Evolutionary conservation across 1,139 yeast genomes (phyloP), one percentile per base, ranked within the genome.

Genomic region (Yamadazyma oceani): DNA sequence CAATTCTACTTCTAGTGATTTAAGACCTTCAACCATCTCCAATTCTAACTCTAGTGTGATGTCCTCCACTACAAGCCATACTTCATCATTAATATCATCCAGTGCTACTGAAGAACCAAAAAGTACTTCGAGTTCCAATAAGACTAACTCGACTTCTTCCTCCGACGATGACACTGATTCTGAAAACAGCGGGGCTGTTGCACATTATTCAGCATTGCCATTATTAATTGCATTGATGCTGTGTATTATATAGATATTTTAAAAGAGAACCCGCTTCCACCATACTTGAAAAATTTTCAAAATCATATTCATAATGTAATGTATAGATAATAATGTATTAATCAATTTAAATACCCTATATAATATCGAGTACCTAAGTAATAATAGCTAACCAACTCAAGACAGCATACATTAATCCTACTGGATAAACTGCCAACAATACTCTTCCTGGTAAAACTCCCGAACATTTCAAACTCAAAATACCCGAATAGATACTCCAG

Each of bases 381-480:
- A 85, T 81, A 13, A 86, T 84, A 45, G 84, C 82, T 34, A 86
- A 65, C 95, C 95, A 86, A 21, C 89, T 81, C 41, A 86, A 68
- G 3, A 84, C 75, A 2, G 82, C 75, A 56, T 82, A 87, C 56
- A 85, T 80, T 43, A 87, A 68, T 2, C 79, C 83, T n/a, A 87
- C 82, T 0, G 95, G 96, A 53, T 83, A 86, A 10, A 84, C 72
- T 12, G 95, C 94, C 45, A 87, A 65, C 32, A 83, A 69, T 2
- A 85, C 79, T 44, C 94, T 68, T 13, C 85, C 83, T 9, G 81
- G 83, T 24, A 77, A 62, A 2, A 83, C 87, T 1, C 90, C 89
- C 15, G 84, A 78, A 45, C 81, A 78, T 51, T 78, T 77, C 43
- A 84, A 69, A 33, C 85, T 82, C 56, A 80, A 69, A 8, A 80